These are phyloP conservation scores for Epichloe gansuensis DNA, from an alignment of 2,329 filamentous ascomycete genomes.

Conservation along the genomic window DNA sequence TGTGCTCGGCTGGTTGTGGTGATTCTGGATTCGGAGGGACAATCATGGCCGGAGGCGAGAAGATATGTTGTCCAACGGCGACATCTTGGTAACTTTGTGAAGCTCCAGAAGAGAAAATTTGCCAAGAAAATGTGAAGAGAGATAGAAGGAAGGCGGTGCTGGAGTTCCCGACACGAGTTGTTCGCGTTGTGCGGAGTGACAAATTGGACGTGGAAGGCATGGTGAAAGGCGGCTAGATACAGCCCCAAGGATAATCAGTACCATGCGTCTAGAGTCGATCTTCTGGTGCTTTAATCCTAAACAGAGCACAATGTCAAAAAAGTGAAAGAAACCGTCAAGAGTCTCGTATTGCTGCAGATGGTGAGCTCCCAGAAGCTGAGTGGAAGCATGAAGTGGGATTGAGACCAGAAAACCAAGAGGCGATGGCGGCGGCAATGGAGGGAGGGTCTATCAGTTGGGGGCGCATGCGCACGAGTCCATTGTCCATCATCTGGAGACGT, in stretches of 20 bases:
- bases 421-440: too few species aligned
- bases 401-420: too few species aligned
- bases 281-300: not conserved
- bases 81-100: conserved; percentile 18
- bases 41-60: conserved; percentile 27
- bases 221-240: conserved; percentile 3
- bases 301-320: too few species aligned
- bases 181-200: conserved; percentile 12
- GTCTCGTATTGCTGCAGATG: too few species aligned
- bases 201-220: not conserved
- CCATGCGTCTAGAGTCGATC: not conserved
- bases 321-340: too few species aligned
- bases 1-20: conserved; percentile 39
- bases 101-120: conserved; percentile 22
- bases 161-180: conserved; percentile 47
- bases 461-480: too few species aligned
- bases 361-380: too few species aligned
- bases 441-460: too few species aligned
- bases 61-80: conserved; percentile 26
- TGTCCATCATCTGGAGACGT: too few species aligned
- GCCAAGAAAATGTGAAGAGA: conserved; percentile 46
- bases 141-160: conserved; percentile 52
- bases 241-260: not conserved
- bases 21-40: conserved; percentile 30
- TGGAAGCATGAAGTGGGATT: too few species aligned